Base-by-base conservation (phyloP, 148 eudicot genomes). In the Dysphania ambrosioides region DNA sequence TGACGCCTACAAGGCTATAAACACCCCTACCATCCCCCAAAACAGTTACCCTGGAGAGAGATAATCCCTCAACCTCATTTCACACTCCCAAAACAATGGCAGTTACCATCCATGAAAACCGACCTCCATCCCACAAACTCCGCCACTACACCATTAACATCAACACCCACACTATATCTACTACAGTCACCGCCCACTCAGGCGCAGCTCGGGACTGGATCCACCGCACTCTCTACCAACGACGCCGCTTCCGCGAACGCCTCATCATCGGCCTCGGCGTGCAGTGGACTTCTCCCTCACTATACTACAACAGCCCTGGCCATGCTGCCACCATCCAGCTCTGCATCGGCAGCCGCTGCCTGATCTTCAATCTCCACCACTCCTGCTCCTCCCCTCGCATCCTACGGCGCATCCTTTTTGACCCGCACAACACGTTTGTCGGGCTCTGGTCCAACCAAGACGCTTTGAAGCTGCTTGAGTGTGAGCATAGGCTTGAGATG, bases 401-500 rank as follows among this genome's bases (percentile, higher is more conserved):
- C n/a, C n/a, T n/a, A n/a, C n/a, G n/a, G n/a, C n/a, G n/a, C n/a
- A n/a, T n/a, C n/a, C n/a, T n/a, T n/a, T n/a, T n/a, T n/a, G n/a
- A n/a, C n/a, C n/a, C n/a, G n/a, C n/a, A n/a, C n/a, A n/a, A n/a
- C 83, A 78, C 81, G 8, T 85, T 85, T 66, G 85, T 83, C 34
- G 88, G 85, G 1, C 78, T 85, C 2, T 76, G 82, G 58, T 36
- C 36, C 38, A 57, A 56, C 35, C 3, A 15, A 21, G 85, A 77
- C 61, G 47, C 58, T 15, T 27, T 27, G n/a, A 80, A 75, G 70
- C 72, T 83, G 10, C 8, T 5, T 0, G 34, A 71, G 24, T 58
- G 56, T 4, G 74, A 62, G 12, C 68, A 60, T 19, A 42, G 29
- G 2, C 61, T 80, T 15, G 62, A 24, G 19, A 76, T 75, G 34